These are phyloP conservation scores for Trametes meyenii DNA, from an alignment of 768 basidiomycete genomes.

Conservation along the genomic window DNA sequence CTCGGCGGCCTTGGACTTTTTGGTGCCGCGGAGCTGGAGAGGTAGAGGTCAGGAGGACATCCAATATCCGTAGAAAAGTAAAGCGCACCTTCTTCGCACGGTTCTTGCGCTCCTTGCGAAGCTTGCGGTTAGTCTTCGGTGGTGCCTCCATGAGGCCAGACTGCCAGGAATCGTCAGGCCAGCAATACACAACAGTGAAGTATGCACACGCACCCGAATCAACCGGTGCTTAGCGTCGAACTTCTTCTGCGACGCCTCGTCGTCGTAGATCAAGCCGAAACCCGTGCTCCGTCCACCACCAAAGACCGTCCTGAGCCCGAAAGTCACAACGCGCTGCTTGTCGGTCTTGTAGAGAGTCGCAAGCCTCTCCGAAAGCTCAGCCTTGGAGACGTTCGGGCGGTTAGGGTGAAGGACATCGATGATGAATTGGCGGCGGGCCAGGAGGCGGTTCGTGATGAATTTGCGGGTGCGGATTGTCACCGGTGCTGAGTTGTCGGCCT, in stretches of 20 bases:
- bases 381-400: constrained; percentile 90
- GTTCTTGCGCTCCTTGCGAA: constrained; percentile 99
- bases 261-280: constrained; percentile 97
- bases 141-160: constrained; percentile 74
- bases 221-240: constrained; percentile 97
- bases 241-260: constrained; percentile 91
- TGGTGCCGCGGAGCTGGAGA: constrained; percentile 86
- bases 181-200: background rate
- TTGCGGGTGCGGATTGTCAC: constrained; percentile 98
- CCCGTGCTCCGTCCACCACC: constrained; percentile 98
- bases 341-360: constrained; percentile 92
- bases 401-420: constrained; percentile 96
- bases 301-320: constrained; percentile 94
- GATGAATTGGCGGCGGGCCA: constrained; percentile 94
- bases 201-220: constrained; percentile 72
- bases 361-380: constrained; percentile 91
- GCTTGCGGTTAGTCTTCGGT: constrained; percentile 91
- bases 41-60: constrained; percentile 22
- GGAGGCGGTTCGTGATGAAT: constrained; percentile 98
- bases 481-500: constrained; percentile 82
- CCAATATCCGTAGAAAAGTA: background rate
- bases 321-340: constrained; percentile 87
- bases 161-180: constrained; percentile 39
- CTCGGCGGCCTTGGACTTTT: constrained; percentile 92
- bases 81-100: constrained; percentile 91